Conservation (phyloP, 768 basidiomycete genomes). For the Kwoniella newhampshirensis region DNA sequence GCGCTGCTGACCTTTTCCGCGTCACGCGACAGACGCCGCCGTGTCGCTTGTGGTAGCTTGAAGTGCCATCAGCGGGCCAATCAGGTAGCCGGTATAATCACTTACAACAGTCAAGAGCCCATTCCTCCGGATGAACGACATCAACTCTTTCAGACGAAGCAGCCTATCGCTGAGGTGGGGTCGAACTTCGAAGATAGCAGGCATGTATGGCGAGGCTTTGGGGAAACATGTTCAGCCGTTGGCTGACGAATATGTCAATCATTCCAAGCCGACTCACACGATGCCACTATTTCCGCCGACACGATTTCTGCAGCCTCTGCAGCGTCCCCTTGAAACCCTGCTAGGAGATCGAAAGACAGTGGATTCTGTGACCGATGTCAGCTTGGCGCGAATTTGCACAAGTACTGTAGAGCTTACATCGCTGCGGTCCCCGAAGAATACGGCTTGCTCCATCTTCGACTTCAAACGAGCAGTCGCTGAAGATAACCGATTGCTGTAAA, state of each 20-base stretch:
- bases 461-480: constrained; percentile 50
- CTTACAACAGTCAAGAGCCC: constrained; percentile 71
- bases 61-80: constrained; percentile 3
- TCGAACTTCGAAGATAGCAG: constrained; percentile 73
- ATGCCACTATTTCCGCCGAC: constrained; percentile 59
- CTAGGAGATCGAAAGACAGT: constrained; percentile 52
- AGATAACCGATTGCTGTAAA: constrained; percentile 15
- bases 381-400: not conserved
- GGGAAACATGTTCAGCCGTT: constrained; percentile 2
- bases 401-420: constrained; percentile 28
- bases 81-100: not conserved
- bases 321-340: constrained; percentile 50
- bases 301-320: constrained; percentile 51
- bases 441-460: constrained; percentile 55
- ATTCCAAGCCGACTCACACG: constrained; percentile 61
- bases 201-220: constrained; percentile 66
- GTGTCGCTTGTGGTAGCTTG: constrained; percentile 76
- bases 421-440: constrained; percentile 53
- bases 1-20: constrained; percentile 83
- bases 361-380: constrained; percentile 47
- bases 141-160: constrained; percentile 76
- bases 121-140: constrained; percentile 85
- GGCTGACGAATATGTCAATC: not conserved
- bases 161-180: constrained; percentile 73
- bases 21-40: constrained; percentile 72